These are phyloP conservation scores for Yamadazyma tumulicola DNA, from an alignment of 805 yeast species.

Conservation along the genomic window DNA sequence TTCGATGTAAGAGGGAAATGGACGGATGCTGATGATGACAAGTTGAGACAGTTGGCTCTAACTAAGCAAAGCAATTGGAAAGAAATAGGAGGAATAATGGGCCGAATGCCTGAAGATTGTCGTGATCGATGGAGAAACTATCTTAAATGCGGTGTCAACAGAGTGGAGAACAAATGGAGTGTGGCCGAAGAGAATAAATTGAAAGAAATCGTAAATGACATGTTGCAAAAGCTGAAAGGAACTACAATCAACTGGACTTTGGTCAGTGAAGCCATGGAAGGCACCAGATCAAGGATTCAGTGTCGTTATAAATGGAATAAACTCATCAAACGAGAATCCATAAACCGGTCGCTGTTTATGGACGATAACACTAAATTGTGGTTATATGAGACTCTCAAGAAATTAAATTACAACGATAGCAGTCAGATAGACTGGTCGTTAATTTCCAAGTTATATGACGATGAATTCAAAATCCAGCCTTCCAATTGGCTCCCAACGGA, in stretches of 20 bases:
- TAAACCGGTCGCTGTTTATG: slow-evolving; percentile 30
- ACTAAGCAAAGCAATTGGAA: slow-evolving; percentile 87
- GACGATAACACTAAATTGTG: slow-evolving; percentile 31
- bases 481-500: slow-evolving; percentile 57
- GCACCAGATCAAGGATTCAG: slow-evolving; percentile 85
- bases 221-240: slow-evolving; percentile 13
- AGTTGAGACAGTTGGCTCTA: slow-evolving; percentile 57
- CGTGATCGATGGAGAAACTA: slow-evolving; percentile 96
- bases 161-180: slow-evolving; percentile 80
- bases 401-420: slow-evolving; percentile 19
- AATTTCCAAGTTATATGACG: slow-evolving; percentile 24
- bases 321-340: slow-evolving; percentile 54
- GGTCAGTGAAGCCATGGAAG: slow-evolving; percentile 87
- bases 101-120: slow-evolving; percentile 97
- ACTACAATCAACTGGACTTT: slow-evolving; percentile 79
- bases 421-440: slow-evolving; percentile 36
- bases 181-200: slow-evolving; percentile 64
- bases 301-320: slow-evolving; percentile 96
- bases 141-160: slow-evolving; percentile 80
- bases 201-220: slow-evolving; percentile 26
- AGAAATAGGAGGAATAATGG: slow-evolving; percentile 70
- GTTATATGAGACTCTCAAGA: slow-evolving; percentile 31
- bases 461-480: slow-evolving; percentile 13
- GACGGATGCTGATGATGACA: slow-evolving; percentile 77
- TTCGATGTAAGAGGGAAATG: slow-evolving; percentile 88